Evolutionary conservation across 768 basidiomycete species (phyloP), one percentile per base, ranked within the genome.

Genomic region (Gloeophyllum trabeum): DNA sequence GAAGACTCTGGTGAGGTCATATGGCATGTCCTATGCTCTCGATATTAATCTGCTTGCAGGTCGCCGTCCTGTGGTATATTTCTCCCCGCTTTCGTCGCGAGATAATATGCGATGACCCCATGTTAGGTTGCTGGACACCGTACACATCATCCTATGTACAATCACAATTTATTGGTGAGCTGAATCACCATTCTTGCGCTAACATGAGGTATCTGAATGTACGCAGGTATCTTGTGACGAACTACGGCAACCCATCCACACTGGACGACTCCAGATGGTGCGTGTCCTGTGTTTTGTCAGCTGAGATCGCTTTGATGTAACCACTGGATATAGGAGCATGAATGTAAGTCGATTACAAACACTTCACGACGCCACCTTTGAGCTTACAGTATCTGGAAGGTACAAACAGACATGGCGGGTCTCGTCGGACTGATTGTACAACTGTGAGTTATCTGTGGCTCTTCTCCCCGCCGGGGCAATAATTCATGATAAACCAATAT

Each of bases 361-460:
- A n/a, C n/a, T n/a, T n/a, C n/a, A n/a, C n/a, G n/a, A n/a, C n/a
- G n/a, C n/a, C n/a, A n/a, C n/a, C n/a, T n/a, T n/a, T n/a, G n/a
- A n/a, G n/a, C n/a, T n/a, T n/a, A n/a, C n/a, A n/a, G n/a, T n/a
- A 3, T 18, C 19, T 20, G n/a, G 25, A 18, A 73, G 71, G 47
- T 71, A 20, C 71, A 72, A 61, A 72, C 69, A 13, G 71, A 73
- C 52, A 70, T 65, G 46, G 71, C 71, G 44, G 71, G 71, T 16
- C 51, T 72, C 18, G 70, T 72, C 45, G 70, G 69, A 18, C 46
- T 73, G 22, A 67, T 73, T 10, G 71, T 71, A 3, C 64, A 74
- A 55, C 64, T 63, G 70, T 71, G 46, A 24, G 54, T 42, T 20
- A 35, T 25, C 24, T 16, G 32, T 40, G 22, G 10, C 34, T 28